A percentile compares a stretch with the other conserved stretches of the same genome.
phyloP scores from a whole-genome alignment of 179 eudicot species.

The Beta corolliflora region DNA sequence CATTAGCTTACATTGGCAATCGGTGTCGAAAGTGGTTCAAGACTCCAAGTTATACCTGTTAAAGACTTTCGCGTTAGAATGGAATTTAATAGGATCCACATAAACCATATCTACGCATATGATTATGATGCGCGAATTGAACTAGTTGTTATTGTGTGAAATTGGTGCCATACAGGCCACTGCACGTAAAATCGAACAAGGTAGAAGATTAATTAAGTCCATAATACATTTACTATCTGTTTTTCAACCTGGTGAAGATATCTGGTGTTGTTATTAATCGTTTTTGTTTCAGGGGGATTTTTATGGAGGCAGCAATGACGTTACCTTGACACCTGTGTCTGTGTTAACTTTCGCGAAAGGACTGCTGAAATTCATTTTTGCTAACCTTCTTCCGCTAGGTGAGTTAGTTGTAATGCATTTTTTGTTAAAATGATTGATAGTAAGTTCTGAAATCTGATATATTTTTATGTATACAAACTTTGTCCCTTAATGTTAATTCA shows the following conservation, averaged over 20 bases:
- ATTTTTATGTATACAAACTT: not conserved
- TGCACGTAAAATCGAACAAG: not conserved
- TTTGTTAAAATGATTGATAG: not conserved
- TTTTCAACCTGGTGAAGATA: conserved; percentile 1
- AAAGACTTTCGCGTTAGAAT: not conserved
- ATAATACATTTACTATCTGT: not conserved
- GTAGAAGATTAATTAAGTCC: not conserved
- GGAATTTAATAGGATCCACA: not conserved
- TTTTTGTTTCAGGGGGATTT: conserved; percentile 31
- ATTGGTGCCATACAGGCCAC: not conserved
- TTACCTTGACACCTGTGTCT: conserved; percentile 11
- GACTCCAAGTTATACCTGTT: not conserved
- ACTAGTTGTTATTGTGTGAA: not conserved
- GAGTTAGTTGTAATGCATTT: not conserved
- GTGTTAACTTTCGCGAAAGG: conserved; percentile 31
- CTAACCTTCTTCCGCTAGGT: conserved; percentile 39
- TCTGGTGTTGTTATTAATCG: not conserved
- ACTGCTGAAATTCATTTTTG: conserved; percentile 17
- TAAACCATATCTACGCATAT: not conserved
- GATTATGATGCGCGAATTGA: not conserved
- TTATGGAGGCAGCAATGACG: conserved; percentile 19
- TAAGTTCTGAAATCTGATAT: not conserved
- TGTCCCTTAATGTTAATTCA: not conserved
- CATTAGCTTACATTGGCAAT: not conserved
- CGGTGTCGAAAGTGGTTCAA: not conserved